Base-by-base conservation (phyloP, 768 basidiomycete genomes). In the Phlebiopsis flavidoalba region DNA sequence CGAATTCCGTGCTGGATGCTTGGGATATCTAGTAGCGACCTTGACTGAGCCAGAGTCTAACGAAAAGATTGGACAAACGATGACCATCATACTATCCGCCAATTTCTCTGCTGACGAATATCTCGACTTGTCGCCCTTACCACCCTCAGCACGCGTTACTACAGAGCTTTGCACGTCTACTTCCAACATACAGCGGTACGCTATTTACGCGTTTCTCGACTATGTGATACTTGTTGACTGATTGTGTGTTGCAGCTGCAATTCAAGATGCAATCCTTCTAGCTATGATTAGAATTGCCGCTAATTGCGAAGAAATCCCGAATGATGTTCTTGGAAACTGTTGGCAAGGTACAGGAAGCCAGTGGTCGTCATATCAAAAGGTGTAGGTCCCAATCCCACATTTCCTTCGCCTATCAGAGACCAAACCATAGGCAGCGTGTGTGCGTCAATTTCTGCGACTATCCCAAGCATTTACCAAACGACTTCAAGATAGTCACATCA, bases 261-360 rank as follows among this genome's bases (percentile, higher is more conserved):
- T 93, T 8, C 88, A 89, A 68, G 91, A 94, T 60, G 84, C 84
- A 4, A 84, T 83, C 61, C 72, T 94, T 33, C 69, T 93, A 35
- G 79, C 86, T 3, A 88, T 93, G 86, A 72, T 92, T 37, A 80
- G 89, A 57, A 63, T 91, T 33, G 76, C 81, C 53, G 83, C 80
- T 2, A 80, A 84, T 19, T 87, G 84, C 65, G 79, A 83, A 10
- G 74, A 79, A 22, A 68, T 88, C 11, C 81, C 86, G 3, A 68
- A 75, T 19, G 73, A 80, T 6, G 76, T 83, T 22, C 64, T 75
- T 14, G 70, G 69, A 22, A n/a, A 64, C 68, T 14, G 82, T 91
- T 11, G 71, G 72, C 21, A 72, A 73, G 40, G 57, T 86, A 47
- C 74, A 77, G 12, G 73, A 79, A 55, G 70, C 67, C 7, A 75